Evolutionary conservation across 495 filamentous ascomycete genomes (phyloP).

Genomic region (Aspergillus sclerotiicarbonarius): DNA sequence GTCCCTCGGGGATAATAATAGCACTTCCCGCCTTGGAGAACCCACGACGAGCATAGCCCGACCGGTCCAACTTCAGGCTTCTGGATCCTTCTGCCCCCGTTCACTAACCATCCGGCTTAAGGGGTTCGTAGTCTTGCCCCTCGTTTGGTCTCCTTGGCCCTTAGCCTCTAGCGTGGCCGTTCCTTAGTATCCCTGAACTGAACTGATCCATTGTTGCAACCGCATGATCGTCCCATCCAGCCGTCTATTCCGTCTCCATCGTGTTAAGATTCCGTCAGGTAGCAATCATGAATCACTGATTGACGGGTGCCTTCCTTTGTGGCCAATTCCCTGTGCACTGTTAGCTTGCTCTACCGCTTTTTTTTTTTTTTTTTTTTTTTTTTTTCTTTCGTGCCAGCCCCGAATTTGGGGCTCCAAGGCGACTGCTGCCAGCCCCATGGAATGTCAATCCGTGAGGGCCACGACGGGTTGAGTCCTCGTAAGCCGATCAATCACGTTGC

Average conservation of each 20-base stretch:
- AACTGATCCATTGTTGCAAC: not conserved
- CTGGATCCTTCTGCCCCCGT: slow-evolving; percentile 1
- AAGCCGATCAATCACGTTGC: not conserved
- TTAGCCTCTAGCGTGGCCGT: not conserved
- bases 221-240: not conserved
- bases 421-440: not conserved
- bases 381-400: no score
- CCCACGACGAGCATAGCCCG: not conserved
- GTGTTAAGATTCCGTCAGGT: no score
- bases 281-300: not conserved
- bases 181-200: not conserved
- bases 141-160: not conserved
- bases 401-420: not conserved
- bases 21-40: not conserved
- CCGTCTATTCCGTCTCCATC: not conserved
- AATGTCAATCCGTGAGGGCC: not conserved
- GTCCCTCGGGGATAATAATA: not conserved
- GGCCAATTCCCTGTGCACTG: not conserved
- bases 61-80: slow-evolving; percentile 1
- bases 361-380: not conserved
- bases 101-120: not conserved
- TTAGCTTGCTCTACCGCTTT: not conserved
- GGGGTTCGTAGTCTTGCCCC: slow-evolving; percentile 1
- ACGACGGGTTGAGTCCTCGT: not conserved
- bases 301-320: not conserved